phyloP scores from a whole-genome alignment of 1,284 basidiomycete species.

The Ustilago xerochloae region DNA sequence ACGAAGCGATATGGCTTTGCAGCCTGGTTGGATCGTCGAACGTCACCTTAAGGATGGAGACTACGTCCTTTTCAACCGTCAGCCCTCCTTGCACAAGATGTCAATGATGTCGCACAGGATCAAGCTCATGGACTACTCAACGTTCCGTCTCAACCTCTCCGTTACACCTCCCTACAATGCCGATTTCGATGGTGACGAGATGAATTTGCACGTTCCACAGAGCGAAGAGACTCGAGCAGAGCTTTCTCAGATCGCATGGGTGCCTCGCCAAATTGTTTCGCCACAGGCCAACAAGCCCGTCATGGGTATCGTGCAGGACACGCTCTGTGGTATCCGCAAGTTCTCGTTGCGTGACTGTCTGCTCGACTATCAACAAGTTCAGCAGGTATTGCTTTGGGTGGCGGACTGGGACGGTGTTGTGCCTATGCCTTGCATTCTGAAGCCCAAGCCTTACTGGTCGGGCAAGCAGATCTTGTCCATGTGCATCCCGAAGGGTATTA shows the following conservation, averaged over 20 bases:
- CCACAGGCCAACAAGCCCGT: conserved; percentile 99
- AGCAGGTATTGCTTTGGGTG: conserved; percentile 97
- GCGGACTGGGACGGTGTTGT: conserved; percentile 95
- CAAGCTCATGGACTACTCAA: conserved; percentile 98
- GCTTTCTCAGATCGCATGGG: conserved; percentile 97
- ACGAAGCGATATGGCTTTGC: conserved; percentile 89
- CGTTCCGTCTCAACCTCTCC: conserved; percentile 95
- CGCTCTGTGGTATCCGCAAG: conserved; percentile 95
- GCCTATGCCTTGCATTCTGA: conserved; percentile 92
- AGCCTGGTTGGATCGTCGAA: conserved; percentile 99
- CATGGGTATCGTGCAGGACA: conserved; percentile 99
- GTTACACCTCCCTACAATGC: conserved; percentile 72
- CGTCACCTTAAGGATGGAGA: conserved; percentile 92
- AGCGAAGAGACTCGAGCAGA: conserved; percentile 99
- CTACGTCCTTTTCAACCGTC: conserved; percentile 96
- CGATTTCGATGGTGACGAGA: conserved; percentile 97
- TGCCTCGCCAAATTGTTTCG: conserved; percentile 98
- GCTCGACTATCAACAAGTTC: conserved; percentile 72
- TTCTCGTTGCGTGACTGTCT: conserved; percentile 86
- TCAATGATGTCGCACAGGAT: conserved; percentile 99
- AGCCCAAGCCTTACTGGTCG: conserved; percentile 97
- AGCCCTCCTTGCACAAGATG: conserved; percentile 99
- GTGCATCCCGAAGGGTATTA: conserved; percentile 95
- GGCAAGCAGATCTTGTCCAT: conserved; percentile 96
- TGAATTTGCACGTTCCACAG: conserved; percentile 96